A percentile compares a stretch with the other conserved stretches of the same genome.
Conservation (phyloP, 2,329 filamentous ascomycete species). For the Phaeosphaeriaceae sp. region DNA sequence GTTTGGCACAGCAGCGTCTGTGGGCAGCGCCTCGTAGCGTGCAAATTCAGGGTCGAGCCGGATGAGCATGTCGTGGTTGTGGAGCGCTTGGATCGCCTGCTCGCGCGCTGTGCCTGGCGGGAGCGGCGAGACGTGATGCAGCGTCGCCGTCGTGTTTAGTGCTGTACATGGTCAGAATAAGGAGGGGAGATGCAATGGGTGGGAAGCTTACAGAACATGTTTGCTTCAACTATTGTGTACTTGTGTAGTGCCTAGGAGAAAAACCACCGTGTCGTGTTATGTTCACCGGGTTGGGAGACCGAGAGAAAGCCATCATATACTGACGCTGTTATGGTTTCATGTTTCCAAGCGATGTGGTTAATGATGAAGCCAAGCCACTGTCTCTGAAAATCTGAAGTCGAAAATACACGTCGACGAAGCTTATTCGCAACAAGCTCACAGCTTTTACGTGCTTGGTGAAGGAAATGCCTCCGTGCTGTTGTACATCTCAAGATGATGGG, state of each 20-base stretch:
- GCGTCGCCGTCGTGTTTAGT: slow-evolving; percentile 39
- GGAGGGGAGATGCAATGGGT: neutral
- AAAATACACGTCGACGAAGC: neutral
- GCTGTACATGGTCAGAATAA: slow-evolving; percentile 25
- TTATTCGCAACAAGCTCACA: neutral
- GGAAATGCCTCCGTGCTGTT: neutral
- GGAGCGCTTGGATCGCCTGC: slow-evolving; percentile 30
- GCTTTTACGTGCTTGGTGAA: neutral
- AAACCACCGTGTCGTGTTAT: slow-evolving; percentile 1
- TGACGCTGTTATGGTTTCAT: slow-evolving; percentile 13
- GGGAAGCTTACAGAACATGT: slow-evolving; percentile 40
- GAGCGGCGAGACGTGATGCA: slow-evolving; percentile 44
- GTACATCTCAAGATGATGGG: too few species aligned
- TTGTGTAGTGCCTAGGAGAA: slow-evolving; percentile 3
- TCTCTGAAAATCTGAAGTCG: too few species aligned
- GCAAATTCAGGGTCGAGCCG: slow-evolving; percentile 46
- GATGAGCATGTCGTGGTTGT: slow-evolving; percentile 48
- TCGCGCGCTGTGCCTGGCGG: slow-evolving; percentile 30
- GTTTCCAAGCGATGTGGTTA: neutral
- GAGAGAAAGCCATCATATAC: neutral
- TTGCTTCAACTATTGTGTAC: neutral
- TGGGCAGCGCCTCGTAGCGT: slow-evolving; percentile 37
- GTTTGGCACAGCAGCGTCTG: slow-evolving; percentile 19
- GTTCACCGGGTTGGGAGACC: neutral
- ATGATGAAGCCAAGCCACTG: neutral